phyloP scores from a whole-genome alignment of 176 grass and related monocot species.

The Musa acuminata region DNA sequence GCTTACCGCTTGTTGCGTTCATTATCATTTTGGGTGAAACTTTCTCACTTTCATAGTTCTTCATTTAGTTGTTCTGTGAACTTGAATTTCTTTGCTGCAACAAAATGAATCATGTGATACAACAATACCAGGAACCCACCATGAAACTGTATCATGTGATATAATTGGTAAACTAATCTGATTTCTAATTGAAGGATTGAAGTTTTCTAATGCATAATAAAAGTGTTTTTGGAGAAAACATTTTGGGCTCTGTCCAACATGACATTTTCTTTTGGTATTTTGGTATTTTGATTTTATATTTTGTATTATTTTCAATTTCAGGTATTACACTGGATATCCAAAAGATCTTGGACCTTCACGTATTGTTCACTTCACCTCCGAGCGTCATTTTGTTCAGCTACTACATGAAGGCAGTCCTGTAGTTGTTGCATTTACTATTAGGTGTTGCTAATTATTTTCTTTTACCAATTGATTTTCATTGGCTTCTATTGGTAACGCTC shows the following conservation, averaged over 20 bases:
- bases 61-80: no score
- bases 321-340: conserved; percentile 93
- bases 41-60: no score
- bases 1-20: no score
- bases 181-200: background rate
- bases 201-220: background rate
- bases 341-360: conserved; percentile 75
- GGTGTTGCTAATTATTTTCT: conserved; percentile 30
- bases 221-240: background rate
- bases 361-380: conserved; percentile 77
- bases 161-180: background rate
- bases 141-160: no score
- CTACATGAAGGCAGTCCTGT: conserved; percentile 78
- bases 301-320: conserved; percentile 21
- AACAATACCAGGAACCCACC: no score
- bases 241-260: background rate
- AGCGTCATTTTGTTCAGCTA: conserved; percentile 75
- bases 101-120: no score
- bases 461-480: background rate
- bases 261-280: background rate
- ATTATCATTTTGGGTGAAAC: no score
- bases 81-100: no score
- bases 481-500: background rate
- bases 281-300: background rate
- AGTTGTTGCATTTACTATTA: conserved; percentile 88